Conservation (phyloP, 306 rosid genomes). For the Trifolium fragiferum region DNA sequence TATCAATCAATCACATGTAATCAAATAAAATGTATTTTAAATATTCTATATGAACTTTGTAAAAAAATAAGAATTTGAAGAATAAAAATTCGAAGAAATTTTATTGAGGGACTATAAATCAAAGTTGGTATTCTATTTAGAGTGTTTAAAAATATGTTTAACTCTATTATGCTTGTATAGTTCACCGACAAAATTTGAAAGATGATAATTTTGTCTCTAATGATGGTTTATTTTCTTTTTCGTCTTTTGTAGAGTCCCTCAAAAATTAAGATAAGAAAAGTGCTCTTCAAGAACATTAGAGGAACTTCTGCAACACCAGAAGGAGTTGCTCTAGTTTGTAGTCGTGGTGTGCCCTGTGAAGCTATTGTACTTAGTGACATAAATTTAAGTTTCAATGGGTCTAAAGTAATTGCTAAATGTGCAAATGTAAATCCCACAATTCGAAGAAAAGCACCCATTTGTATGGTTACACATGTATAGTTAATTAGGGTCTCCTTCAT, state of each 20-base stretch:
- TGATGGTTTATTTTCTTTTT: background rate
- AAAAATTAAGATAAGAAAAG: slow-evolving; percentile 20
- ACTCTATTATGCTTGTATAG: too few relatives aligned
- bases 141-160: too few relatives aligned
- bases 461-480: background rate
- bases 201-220: too few relatives aligned
- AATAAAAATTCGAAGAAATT: too few relatives aligned
- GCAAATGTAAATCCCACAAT: background rate
- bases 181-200: too few relatives aligned
- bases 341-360: slow-evolving; percentile 21
- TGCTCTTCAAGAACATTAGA: background rate
- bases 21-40: too few relatives aligned
- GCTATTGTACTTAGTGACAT: background rate
- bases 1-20: too few relatives aligned
- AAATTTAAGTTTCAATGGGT: background rate
- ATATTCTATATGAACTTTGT: too few relatives aligned
- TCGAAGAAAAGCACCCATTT: background rate
- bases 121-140: too few relatives aligned
- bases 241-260: background rate
- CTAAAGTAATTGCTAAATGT: background rate
- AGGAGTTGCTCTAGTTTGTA: slow-evolving; percentile 6
- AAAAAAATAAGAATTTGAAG: too few relatives aligned
- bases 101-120: too few relatives aligned
- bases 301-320: slow-evolving; percentile 34
- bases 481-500: too few relatives aligned